Evolutionary conservation across 192 early-diverging fungal species (phyloP), one percentile per base, ranked within the genome.

Genomic region (Chytriomyces sp.): DNA sequence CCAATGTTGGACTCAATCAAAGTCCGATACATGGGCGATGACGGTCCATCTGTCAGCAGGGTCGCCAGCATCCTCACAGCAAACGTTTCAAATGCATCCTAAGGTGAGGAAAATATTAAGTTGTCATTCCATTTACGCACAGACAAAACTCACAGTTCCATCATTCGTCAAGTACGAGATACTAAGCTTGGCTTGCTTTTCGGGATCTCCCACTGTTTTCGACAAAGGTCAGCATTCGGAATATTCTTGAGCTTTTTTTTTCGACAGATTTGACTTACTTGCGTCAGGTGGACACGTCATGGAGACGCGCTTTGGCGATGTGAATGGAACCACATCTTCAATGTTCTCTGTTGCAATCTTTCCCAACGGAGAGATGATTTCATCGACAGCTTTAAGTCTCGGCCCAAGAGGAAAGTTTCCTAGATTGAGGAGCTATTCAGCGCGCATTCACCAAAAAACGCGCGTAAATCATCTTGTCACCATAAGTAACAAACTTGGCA

Each of bases 21-120:
- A 45, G 93, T 93, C 78, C 95, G 88, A 80, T 96, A 94, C 94
- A 98, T 95, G 13, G 97, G 97, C 23, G 94, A 91, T 11, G 94
- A 89, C 57, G 95, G 81, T 7, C 97, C 96, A 77, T 94, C 91
- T 13, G 94, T 83, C n/a, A 98, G 82, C 67, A 98, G 84, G 62
- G 87, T 88, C 3, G 93, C 90, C 43, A 97, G 86, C 47, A 97
- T 80, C 49, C 89, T 85, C 79, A 96, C 85, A 26, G 93, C 91
- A 72, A 96, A 95, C 7, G 95, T 91, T 77, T 94, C 92, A 79
- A 93, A 92, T 2, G 89, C 85, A 76, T 97, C 91, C 88, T 93
- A 85, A 67, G 80, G 43, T 59, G 43, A 49, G n/a, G 76, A 61
- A 61, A 60, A 45, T 24, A 61, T n/a, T n/a, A n/a, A n/a, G n/a